phyloP scores from a whole-genome alignment of 495 filamentous ascomycete genomes.

The Lentithecium fluviatile region DNA sequence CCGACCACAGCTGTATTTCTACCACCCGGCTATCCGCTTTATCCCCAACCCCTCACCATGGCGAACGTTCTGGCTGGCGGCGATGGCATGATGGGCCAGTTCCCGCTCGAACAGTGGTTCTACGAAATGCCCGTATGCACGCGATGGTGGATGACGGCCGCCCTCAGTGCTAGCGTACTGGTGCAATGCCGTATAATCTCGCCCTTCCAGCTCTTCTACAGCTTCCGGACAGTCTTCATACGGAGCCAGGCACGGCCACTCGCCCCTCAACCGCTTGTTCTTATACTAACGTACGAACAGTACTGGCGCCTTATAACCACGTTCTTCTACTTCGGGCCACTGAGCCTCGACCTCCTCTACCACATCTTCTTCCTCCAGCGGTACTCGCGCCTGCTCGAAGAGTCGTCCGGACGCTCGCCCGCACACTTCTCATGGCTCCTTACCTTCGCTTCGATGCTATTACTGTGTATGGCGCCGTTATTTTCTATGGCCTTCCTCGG shows the following conservation, averaged over 20 bases:
- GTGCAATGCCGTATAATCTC: slow-evolving; percentile 90
- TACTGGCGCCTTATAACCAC: slow-evolving; percentile 95
- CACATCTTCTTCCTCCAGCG: slow-evolving; percentile 98
- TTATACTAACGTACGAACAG: slow-evolving; percentile 45
- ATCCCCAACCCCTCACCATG: slow-evolving; percentile 48
- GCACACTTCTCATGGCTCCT: slow-evolving; percentile 95
- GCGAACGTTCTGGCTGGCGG: slow-evolving; percentile 64
- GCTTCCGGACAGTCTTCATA: slow-evolving; percentile 83
- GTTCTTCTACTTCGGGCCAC: slow-evolving; percentile 94
- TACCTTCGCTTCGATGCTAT: slow-evolving; percentile 72
- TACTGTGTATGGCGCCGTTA: slow-evolving; percentile 79
- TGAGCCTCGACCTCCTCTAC: slow-evolving; percentile 93
- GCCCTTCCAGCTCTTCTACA: slow-evolving; percentile 95
- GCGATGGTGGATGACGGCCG: slow-evolving; percentile 92
- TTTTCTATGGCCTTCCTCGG: slow-evolving; percentile 89
- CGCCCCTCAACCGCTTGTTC: background rate
- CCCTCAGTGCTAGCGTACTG: slow-evolving; percentile 80
- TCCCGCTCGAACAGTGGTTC: slow-evolving; percentile 94
- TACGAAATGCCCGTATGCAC: slow-evolving; percentile 97
- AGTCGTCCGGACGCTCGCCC: slow-evolving; percentile 82
- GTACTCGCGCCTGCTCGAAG: slow-evolving; percentile 92
- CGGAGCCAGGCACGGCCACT: slow-evolving; percentile 72
- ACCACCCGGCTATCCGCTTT: background rate
- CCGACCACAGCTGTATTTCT: background rate
- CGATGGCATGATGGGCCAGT: slow-evolving; percentile 62